Conservation (phyloP, 495 filamentous ascomycete genomes). For the Aspergillus carlsbadensis region DNA sequence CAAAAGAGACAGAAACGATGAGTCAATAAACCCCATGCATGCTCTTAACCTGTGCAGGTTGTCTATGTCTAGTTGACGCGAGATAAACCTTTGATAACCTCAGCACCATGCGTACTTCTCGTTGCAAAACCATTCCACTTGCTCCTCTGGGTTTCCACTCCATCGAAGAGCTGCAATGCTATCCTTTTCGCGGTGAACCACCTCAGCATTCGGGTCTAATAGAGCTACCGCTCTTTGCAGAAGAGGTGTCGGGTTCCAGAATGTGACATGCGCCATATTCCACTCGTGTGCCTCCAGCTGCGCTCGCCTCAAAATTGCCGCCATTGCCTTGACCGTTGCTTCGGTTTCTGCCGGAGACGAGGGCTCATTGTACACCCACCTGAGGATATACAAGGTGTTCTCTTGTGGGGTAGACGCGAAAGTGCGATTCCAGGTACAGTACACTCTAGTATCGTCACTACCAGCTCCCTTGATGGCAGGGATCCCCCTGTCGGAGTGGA, state of each 20-base stretch:
- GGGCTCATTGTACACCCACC: conserved; percentile 67
- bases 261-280: conserved; percentile 57
- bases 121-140: conserved; percentile 82
- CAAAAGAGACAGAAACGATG: conserved; percentile 32
- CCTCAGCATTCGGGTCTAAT: conserved; percentile 44
- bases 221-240: conserved; percentile 58
- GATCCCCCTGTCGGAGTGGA: conserved; percentile 33
- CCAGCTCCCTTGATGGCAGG: conserved; percentile 71
- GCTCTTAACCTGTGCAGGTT: not conserved
- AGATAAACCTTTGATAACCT: conserved; percentile 18
- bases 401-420: conserved; percentile 56
- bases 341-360: conserved; percentile 38
- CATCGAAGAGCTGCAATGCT: conserved; percentile 66
- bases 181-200: conserved; percentile 59
- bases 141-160: conserved; percentile 53
- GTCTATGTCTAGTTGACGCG: conserved; percentile 19
- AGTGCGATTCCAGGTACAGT: conserved; percentile 79
- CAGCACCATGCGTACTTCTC: conserved; percentile 96
- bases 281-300: conserved; percentile 56
- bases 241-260: conserved; percentile 64
- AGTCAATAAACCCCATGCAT: not conserved
- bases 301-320: conserved; percentile 51
- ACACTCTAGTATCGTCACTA: conserved; percentile 54
- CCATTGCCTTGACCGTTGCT: conserved; percentile 42
- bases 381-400: conserved; percentile 76